Evolutionary conservation across 805 yeast genomes (phyloP).

Genomic region (Ogataea dorogensis): DNA sequence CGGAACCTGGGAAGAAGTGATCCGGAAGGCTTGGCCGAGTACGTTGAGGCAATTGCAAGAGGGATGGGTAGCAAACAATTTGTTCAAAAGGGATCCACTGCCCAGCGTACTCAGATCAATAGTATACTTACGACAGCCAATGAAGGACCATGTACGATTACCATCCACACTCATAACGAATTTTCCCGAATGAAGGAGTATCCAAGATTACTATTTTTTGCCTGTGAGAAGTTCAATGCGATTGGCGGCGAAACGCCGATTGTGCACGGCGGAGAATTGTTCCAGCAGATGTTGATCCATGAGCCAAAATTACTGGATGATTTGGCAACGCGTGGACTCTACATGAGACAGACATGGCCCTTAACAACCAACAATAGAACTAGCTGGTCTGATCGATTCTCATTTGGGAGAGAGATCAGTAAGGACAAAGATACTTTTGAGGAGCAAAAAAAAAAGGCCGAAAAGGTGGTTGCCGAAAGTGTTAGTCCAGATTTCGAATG

Average conservation of each 20-base stretch:
- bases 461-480: conserved; percentile 15
- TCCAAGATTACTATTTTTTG: conserved; percentile 30
- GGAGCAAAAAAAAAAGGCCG: conserved; percentile 29
- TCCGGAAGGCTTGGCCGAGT: conserved; percentile 21
- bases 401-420: conserved; percentile 32
- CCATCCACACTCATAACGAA: conserved; percentile 34
- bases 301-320: conserved; percentile 25
- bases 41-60: conserved; percentile 23
- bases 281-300: conserved; percentile 17
- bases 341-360: conserved; percentile 31
- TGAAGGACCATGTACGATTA: conserved; percentile 28
- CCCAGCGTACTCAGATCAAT: conserved; percentile 26
- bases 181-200: conserved; percentile 31
- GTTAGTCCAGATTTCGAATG: conserved; percentile 31
- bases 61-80: conserved; percentile 25
- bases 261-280: conserved; percentile 35
- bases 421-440: conserved; percentile 25
- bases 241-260: conserved; percentile 36
- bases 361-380: conserved; percentile 16
- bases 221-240: conserved; percentile 22
- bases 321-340: conserved; percentile 26
- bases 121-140: conserved; percentile 32
- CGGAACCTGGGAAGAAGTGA: conserved; percentile 24
- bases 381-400: conserved; percentile 30
- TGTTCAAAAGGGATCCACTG: conserved; percentile 32